Conservation (phyloP, 352 stramenopile genomes). For the Phytophthora parvispora region DNA sequence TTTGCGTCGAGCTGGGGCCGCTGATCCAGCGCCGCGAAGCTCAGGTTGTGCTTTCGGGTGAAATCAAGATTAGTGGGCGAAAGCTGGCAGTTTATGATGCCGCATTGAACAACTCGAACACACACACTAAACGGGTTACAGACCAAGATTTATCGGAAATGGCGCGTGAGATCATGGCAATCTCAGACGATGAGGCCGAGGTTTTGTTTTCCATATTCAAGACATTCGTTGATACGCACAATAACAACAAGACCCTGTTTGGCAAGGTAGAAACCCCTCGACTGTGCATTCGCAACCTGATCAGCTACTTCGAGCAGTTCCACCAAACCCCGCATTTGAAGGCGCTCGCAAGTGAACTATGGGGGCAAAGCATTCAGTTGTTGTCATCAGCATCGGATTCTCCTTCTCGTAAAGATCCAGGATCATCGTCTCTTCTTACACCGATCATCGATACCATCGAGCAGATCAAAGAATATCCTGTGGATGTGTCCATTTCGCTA, state of each 20-base stretch:
- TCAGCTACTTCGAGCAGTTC: slow-evolving; percentile 77
- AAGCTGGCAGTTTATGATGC: slow-evolving; percentile 70
- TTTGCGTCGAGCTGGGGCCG: slow-evolving; percentile 72
- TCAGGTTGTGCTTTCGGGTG: slow-evolving; percentile 66
- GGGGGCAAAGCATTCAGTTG: slow-evolving; percentile 65
- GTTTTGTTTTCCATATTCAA: slow-evolving; percentile 62
- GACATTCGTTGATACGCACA: slow-evolving; percentile 52
- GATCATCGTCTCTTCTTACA: slow-evolving; percentile 26
- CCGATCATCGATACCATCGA: slow-evolving; percentile 57
- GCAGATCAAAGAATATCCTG: slow-evolving; percentile 73
- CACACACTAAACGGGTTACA: slow-evolving; percentile 16
- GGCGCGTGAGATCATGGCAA: slow-evolving; percentile 55
- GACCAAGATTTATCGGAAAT: slow-evolving; percentile 49
- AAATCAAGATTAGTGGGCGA: slow-evolving; percentile 72
- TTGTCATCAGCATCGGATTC: slow-evolving; percentile 32
- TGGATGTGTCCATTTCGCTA: slow-evolving; percentile 77
- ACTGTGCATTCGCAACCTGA: slow-evolving; percentile 72
- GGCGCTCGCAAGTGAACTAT: slow-evolving; percentile 56
- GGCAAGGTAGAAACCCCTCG: slow-evolving; percentile 44
- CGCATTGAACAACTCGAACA: slow-evolving; percentile 37
- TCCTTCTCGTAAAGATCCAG: slow-evolving; percentile 20
- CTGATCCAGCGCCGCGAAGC: slow-evolving; percentile 64
- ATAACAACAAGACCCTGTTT: slow-evolving; percentile 67
- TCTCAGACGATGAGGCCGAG: slow-evolving; percentile 61
- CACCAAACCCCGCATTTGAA: slow-evolving; percentile 57